These are phyloP conservation scores for Rhynchosporium graminicola DNA, from an alignment of 2,329 filamentous ascomycete genomes.

Conservation along the genomic window DNA sequence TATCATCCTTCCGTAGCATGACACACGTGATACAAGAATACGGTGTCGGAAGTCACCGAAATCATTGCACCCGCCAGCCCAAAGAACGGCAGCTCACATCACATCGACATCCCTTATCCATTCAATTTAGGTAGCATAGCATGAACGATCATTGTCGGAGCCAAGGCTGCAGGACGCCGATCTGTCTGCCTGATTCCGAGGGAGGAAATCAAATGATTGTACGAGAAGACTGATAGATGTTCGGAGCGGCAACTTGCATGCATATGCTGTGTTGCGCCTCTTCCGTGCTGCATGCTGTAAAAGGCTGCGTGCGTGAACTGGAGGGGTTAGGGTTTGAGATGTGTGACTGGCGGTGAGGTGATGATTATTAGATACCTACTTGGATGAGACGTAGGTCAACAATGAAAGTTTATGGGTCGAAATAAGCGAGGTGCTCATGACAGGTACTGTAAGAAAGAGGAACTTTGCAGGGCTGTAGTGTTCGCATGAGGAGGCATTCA, in stretches of 20 bases:
- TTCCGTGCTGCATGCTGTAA: background rate
- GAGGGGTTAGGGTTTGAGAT: constrained; percentile 2
- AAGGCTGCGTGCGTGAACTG: constrained; percentile 7
- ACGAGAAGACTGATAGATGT: background rate
- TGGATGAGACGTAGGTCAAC: background rate
- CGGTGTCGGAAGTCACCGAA: background rate
- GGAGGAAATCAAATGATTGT: background rate
- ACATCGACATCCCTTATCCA: background rate
- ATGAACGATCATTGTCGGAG: background rate
- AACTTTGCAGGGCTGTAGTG: background rate
- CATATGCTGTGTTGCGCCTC: constrained; percentile 8
- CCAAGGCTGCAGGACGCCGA: background rate
- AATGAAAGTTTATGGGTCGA: no score
- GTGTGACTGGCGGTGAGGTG: background rate
- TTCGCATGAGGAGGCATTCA: no score
- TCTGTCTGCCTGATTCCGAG: constrained; percentile 3
- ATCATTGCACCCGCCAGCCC: background rate
- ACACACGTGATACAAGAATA: background rate
- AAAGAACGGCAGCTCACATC: background rate
- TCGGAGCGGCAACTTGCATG: constrained; percentile 13
- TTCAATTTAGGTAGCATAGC: background rate
- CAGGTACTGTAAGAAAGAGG: background rate
- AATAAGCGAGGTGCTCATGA: background rate
- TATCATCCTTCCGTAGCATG: background rate
- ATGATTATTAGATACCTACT: background rate